phyloP scores from a whole-genome alignment of 2,329 filamentous ascomycete genomes.

The Ophiostoma novo-ulmi region DNA sequence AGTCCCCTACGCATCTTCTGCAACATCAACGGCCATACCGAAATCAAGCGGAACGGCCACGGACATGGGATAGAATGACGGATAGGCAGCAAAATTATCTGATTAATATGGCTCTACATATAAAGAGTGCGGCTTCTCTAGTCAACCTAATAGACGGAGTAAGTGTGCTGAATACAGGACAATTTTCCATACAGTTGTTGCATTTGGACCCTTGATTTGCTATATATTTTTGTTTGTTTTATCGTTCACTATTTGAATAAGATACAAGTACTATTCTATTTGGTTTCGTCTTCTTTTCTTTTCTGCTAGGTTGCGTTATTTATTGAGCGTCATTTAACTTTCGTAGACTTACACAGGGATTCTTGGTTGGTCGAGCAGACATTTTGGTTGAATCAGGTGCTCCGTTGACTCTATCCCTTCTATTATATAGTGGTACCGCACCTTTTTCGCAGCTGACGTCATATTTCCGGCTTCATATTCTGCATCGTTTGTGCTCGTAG shows the following conservation, averaged over 20 bases:
- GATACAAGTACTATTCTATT: too few species aligned
- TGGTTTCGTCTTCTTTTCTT: neutral
- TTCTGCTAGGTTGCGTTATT: neutral
- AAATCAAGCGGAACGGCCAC: neutral
- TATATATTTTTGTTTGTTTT: neutral
- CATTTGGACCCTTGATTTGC: too few species aligned
- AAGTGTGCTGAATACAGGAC: too few species aligned
- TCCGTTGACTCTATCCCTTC: neutral
- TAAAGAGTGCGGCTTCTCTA: neutral
- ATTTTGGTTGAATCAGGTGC: neutral
- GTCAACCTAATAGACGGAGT: too few species aligned
- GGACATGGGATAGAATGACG: neutral
- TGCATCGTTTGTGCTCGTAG: neutral
- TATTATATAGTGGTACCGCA: neutral
- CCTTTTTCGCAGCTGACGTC: neutral
- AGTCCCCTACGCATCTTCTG: neutral
- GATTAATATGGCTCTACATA: too few species aligned
- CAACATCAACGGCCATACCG: neutral
- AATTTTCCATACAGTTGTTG: too few species aligned
- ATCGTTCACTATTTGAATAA: too few species aligned
- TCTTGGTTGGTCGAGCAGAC: neutral
- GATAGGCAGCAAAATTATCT: neutral
- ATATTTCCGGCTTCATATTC: neutral
- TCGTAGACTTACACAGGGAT: neutral
- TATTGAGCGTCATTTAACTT: neutral